phyloP scores from a whole-genome alignment of 805 yeast genomes.

The Kluyveromyces starmeri region DNA sequence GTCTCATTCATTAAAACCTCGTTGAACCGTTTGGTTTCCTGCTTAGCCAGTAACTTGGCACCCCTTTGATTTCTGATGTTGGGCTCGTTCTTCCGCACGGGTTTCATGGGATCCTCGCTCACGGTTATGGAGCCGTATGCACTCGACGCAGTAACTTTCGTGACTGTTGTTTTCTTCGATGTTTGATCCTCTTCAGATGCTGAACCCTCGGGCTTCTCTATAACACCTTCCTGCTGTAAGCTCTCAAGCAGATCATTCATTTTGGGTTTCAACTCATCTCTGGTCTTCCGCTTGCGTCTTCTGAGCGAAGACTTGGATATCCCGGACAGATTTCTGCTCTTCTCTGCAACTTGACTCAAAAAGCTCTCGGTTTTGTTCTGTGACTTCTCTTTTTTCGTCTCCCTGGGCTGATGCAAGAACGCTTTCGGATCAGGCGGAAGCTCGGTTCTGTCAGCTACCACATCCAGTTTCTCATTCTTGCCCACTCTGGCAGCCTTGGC shows the following conservation, averaged over 20 bases:
- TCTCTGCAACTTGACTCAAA: slow-evolving; percentile 16
- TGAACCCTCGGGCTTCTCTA: slow-evolving; percentile 12
- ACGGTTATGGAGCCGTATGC: background rate
- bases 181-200: slow-evolving; percentile 8
- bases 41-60: slow-evolving; percentile 43
- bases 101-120: background rate
- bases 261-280: slow-evolving; percentile 57
- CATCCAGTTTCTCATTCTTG: slow-evolving; percentile 8
- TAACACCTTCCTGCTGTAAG: slow-evolving; percentile 31
- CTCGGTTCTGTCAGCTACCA: slow-evolving; percentile 7
- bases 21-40: slow-evolving; percentile 52
- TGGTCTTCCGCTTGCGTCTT: slow-evolving; percentile 52
- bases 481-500: slow-evolving; percentile 29
- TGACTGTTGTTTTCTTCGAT: slow-evolving; percentile 3
- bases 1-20: slow-evolving; percentile 44
- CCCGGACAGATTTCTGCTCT: slow-evolving; percentile 31
- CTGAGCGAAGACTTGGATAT: slow-evolving; percentile 60
- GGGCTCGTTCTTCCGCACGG: slow-evolving; percentile 36
- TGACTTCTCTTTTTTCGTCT: slow-evolving; percentile 46
- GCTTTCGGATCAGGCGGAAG: slow-evolving; percentile 35
- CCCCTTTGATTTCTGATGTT: slow-evolving; percentile 48
- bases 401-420: slow-evolving; percentile 43
- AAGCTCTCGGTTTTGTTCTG: slow-evolving; percentile 32
- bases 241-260: slow-evolving; percentile 54
- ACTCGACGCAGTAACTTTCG: slow-evolving; percentile 5